These are phyloP conservation scores for Solanum aculeatissimum DNA, from an alignment of 305 asterid genomes.

Conservation along the genomic window DNA sequence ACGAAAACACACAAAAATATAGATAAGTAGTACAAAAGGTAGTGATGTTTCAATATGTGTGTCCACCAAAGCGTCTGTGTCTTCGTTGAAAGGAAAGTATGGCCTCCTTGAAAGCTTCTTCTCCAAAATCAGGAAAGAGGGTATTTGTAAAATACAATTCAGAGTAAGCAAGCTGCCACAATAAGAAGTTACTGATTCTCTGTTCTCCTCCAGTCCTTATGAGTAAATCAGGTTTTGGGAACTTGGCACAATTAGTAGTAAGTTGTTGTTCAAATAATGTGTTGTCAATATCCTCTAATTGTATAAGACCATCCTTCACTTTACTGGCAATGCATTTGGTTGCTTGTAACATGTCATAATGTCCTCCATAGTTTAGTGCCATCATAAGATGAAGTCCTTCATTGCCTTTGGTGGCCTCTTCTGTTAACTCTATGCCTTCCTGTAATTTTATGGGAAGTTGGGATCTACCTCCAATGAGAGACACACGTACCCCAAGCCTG, in stretches of 20 bases:
- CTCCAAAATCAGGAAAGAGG: conserved; percentile 17
- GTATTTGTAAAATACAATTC: conserved; percentile 12
- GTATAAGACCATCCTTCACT: conserved; percentile 6
- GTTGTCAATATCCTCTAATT: conserved; percentile 9
- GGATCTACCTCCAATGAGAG: conserved; percentile 8
- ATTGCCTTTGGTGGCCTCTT: background rate
- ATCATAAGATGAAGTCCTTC: background rate
- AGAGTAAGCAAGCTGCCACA: background rate
- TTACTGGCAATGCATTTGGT: conserved; percentile 7
- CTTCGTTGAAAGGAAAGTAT: background rate
- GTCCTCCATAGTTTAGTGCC: conserved; percentile 16
- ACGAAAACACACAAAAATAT: background rate
- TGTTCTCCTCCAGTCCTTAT: conserved; percentile 24
- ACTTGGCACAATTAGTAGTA: background rate
- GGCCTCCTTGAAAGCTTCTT: conserved; percentile 6
- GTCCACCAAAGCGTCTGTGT: background rate
- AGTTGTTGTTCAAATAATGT: conserved; percentile 8
- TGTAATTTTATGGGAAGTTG: conserved; percentile 1
- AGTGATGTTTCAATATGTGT: background rate
- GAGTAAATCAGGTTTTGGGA: conserved; percentile 23
- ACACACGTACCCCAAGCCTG: background rate
- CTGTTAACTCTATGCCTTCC: background rate
- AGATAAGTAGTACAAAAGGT: background rate
- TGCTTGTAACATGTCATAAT: conserved; percentile 19
- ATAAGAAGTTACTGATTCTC: conserved; percentile 19